A percentile compares a stretch with the other conserved stretches of the same genome.
Conservation (phyloP, 305 asterid species). For the Rubia tinctorum region DNA sequence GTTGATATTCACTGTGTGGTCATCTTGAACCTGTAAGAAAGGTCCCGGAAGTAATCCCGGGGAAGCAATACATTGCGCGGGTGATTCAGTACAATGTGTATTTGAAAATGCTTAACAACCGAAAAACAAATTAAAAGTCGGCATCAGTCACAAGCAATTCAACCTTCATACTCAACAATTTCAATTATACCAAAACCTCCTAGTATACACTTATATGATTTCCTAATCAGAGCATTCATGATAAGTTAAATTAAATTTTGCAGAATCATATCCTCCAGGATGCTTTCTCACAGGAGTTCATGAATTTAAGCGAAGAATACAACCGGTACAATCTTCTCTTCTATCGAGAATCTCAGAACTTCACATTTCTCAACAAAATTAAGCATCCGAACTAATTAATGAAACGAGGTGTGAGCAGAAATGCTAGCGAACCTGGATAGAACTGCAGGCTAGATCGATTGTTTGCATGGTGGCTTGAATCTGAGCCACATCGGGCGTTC, state of each 20-base stretch:
- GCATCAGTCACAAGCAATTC: background rate
- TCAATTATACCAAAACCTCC: background rate
- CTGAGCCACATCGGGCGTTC: constrained; percentile 56
- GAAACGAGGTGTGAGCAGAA: background rate
- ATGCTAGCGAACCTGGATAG: constrained; percentile 57
- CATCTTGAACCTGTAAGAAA: too few relatives aligned
- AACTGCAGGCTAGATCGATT: constrained; percentile 74
- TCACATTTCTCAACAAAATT: background rate
- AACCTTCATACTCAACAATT: background rate
- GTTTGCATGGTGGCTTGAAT: constrained; percentile 81
- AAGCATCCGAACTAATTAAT: background rate
- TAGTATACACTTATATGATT: too few relatives aligned
- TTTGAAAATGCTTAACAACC: background rate
- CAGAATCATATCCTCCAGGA: background rate
- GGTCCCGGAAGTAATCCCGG: too few relatives aligned
- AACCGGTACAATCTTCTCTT: background rate
- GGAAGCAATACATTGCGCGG: background rate
- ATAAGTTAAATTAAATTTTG: background rate
- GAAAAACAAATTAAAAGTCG: background rate
- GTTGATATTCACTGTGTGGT: too few relatives aligned
- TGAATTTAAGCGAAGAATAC: background rate
- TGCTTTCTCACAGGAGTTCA: background rate
- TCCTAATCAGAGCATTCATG: background rate
- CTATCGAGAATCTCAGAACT: background rate
- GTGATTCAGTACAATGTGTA: background rate